Evolutionary conservation across 495 filamentous ascomycete species (phyloP).

Genomic region (Cercophora sp.): DNA sequence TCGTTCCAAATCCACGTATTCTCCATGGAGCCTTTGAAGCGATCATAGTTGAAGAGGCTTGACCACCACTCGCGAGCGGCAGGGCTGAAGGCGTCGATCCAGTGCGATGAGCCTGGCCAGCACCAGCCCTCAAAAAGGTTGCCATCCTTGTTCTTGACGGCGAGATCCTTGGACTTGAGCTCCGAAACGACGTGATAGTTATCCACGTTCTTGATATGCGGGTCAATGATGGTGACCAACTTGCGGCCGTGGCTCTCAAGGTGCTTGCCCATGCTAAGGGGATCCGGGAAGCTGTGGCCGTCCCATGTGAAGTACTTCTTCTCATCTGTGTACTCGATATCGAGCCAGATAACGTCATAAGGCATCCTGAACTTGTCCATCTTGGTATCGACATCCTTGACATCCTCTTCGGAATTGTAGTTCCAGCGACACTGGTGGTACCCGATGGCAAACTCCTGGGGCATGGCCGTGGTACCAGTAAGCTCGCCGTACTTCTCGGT

Average conservation of each 20-base stretch:
- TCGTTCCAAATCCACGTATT: slow-evolving; percentile 98
- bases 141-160: slow-evolving; percentile 82
- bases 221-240: slow-evolving; percentile 91
- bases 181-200: slow-evolving; percentile 73
- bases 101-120: slow-evolving; percentile 94
- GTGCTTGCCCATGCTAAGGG: slow-evolving; percentile 81
- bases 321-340: slow-evolving; percentile 92
- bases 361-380: slow-evolving; percentile 93
- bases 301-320: slow-evolving; percentile 99
- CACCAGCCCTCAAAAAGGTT: slow-evolving; percentile 91
- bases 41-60: slow-evolving; percentile 77
- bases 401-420: slow-evolving; percentile 93
- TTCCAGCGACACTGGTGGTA: slow-evolving; percentile 99
- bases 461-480: slow-evolving; percentile 90
- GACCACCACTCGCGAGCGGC: slow-evolving; percentile 86
- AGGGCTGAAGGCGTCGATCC: slow-evolving; percentile 93
- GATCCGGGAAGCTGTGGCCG: slow-evolving; percentile 75
- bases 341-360: slow-evolving; percentile 98
- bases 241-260: slow-evolving; percentile 80
- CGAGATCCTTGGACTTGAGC: slow-evolving; percentile 76
- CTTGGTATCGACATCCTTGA: slow-evolving; percentile 91
- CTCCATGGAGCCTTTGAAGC: slow-evolving; percentile 72
- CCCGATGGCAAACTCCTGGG: slow-evolving; percentile 83
- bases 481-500: slow-evolving; percentile 79
- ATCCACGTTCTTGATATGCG: slow-evolving; percentile 90